phyloP scores from a whole-genome alignment of 1,284 basidiomycete species.

The Ceratobasidium sp. region DNA sequence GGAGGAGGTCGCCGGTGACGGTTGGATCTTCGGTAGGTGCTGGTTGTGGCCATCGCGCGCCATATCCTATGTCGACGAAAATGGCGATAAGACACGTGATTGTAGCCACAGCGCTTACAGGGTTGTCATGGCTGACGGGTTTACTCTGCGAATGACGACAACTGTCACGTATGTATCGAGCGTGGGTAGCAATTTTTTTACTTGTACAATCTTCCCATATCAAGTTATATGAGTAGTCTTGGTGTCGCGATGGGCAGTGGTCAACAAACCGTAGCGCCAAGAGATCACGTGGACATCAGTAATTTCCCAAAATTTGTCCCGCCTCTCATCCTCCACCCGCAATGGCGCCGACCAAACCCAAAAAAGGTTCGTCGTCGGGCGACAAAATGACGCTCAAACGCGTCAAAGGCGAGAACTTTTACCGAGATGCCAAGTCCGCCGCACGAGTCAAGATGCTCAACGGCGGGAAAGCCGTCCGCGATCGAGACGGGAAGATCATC shows the following conservation, averaged over 20 bases:
- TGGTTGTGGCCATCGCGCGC: constrained; percentile 24
- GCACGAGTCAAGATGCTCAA: constrained; percentile 86
- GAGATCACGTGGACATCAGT: constrained; percentile 26
- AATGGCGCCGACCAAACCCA: constrained; percentile 44
- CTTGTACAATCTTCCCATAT: too few relatives aligned
- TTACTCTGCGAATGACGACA: neutral
- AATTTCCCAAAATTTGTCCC: constrained; percentile 32
- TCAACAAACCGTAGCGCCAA: too few relatives aligned
- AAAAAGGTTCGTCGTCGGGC: constrained; percentile 30
- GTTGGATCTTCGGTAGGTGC: neutral
- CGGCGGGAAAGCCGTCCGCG: constrained; percentile 86
- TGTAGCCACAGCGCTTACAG: neutral
- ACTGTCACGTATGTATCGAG: too few relatives aligned
- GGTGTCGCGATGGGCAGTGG: too few relatives aligned
- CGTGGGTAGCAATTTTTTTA: too few relatives aligned
- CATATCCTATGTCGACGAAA: neutral
- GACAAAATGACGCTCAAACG: constrained; percentile 61
- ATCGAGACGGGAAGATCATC: constrained; percentile 88
- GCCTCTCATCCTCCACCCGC: constrained; percentile 1
- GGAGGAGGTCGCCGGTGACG: neutral
- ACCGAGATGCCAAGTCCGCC: constrained; percentile 87
- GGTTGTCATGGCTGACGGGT: too few relatives aligned
- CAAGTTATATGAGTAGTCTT: too few relatives aligned
- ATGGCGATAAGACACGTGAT: neutral
- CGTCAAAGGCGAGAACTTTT: constrained; percentile 92